phyloP scores from a whole-genome alignment of 2,329 filamentous ascomycete genomes.

The Pseudogymnoascus sp. region DNA sequence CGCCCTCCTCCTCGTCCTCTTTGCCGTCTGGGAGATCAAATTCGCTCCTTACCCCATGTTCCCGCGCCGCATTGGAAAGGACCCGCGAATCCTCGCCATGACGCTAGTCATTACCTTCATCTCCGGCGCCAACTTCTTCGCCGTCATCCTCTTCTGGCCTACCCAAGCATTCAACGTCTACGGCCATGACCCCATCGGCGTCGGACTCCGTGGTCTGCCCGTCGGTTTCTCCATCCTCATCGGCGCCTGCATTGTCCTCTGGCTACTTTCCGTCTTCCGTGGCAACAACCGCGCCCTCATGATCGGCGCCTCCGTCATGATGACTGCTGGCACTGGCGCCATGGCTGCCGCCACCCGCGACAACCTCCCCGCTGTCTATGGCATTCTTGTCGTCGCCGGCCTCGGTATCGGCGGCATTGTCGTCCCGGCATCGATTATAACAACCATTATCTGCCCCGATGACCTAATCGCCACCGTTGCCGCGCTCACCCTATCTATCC shows the following conservation, averaged over 20 bases:
- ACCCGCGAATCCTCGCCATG: conserved; percentile 42
- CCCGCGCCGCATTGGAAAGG: conserved; percentile 45
- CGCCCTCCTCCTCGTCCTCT: conserved; percentile 35
- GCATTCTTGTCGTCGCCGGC: conserved; percentile 51
- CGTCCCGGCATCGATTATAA: conserved; percentile 59
- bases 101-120: conserved; percentile 52
- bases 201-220: conserved; percentile 58
- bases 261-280: conserved; percentile 47
- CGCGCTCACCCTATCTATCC: conserved; percentile 60
- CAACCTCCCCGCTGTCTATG: conserved; percentile 48
- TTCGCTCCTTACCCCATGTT: conserved; percentile 39
- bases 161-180: conserved; percentile 59
- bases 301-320: conserved; percentile 50
- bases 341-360: conserved; percentile 42
- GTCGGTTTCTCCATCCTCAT: conserved; percentile 55
- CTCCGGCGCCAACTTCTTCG: conserved; percentile 51
- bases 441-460: conserved; percentile 61
- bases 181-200: conserved; percentile 52
- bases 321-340: conserved; percentile 58
- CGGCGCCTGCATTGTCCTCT: conserved; percentile 52
- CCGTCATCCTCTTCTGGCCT: conserved; percentile 52
- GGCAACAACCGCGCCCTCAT: conserved; percentile 54
- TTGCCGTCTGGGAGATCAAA: conserved; percentile 46
- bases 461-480: conserved; percentile 63
- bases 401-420: conserved; percentile 61